A percentile compares a stretch with the other conserved stretches of the same genome.
Evolutionary conservation across 2,329 filamentous ascomycete species (phyloP).

Genomic region (Exophiala oligosperma): DNA sequence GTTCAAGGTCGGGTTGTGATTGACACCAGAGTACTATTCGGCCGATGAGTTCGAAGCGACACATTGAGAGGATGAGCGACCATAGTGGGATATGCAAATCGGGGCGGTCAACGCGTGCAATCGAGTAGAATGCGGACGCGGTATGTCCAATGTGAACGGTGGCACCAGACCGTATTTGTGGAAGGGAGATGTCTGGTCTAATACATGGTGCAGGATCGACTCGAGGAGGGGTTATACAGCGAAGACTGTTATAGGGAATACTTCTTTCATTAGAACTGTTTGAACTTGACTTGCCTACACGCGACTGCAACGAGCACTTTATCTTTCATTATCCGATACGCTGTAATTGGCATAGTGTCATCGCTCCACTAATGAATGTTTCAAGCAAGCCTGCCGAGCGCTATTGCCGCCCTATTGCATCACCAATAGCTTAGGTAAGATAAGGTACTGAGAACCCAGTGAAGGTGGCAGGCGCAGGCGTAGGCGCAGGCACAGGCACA

Average conservation of each 20-base stretch:
- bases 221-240: too few species aligned
- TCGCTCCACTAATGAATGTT: neutral
- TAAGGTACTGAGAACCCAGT: neutral
- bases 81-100: slow-evolving; percentile 10
- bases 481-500: neutral
- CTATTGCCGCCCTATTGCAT: slow-evolving; percentile 1
- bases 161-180: neutral
- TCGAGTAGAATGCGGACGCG: neutral
- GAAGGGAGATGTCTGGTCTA: neutral
- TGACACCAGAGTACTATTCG: slow-evolving; percentile 45
- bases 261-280: too few species aligned
- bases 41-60: slow-evolving; percentile 48
- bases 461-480: neutral
- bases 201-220: neutral
- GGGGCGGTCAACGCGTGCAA: slow-evolving; percentile 10
- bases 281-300: too few species aligned
- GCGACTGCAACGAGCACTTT: too few species aligned
- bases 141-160: neutral
- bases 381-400: neutral
- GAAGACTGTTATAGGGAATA: too few species aligned
- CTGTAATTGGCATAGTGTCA: too few species aligned
- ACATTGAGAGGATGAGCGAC: slow-evolving; percentile 37
- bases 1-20: slow-evolving; percentile 29
- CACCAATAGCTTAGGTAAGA: neutral
- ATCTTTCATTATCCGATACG: too few species aligned